Percentiles rank a stretch among this genome's conserved stretches.
These are phyloP conservation scores for Gossypium gossypioides DNA, from an alignment of 441 rosid species.

Conservation along the genomic window DNA sequence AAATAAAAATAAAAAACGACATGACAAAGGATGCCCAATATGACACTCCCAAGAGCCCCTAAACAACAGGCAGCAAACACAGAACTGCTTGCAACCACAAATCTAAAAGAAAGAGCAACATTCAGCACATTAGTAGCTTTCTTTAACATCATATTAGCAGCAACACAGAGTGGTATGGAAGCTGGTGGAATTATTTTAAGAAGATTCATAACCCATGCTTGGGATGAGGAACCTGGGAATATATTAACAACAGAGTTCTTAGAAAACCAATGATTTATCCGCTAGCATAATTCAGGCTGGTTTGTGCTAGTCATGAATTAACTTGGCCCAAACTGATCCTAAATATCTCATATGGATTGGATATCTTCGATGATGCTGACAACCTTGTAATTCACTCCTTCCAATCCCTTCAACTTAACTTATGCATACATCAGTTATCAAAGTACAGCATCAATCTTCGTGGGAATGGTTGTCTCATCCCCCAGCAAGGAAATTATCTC, in stretches of 20 bases:
- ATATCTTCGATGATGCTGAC: background rate
- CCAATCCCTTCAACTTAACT: background rate
- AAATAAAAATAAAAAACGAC: background rate
- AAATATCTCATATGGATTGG: background rate
- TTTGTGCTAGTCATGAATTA: background rate
- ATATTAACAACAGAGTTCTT: background rate
- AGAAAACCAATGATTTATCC: background rate
- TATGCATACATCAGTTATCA: background rate
- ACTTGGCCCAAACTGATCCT: background rate
- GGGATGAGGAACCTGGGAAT: background rate
- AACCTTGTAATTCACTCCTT: background rate
- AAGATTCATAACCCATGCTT: background rate
- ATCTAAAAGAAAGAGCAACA: background rate
- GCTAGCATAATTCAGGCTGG: background rate
- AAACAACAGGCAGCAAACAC: background rate
- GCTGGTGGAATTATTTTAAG: background rate
- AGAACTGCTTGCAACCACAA: background rate
- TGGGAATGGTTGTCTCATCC: background rate
- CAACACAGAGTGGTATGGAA: background rate
- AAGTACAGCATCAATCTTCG: background rate
- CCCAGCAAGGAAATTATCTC: background rate
- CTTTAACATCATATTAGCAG: background rate
- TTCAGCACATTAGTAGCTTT: background rate
- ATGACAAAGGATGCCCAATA: background rate
- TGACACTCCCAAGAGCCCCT: background rate